Evolutionary conservation across 352 stramenopile species (phyloP), one percentile per base, ranked within the genome.

Genomic region (Hyaloperonospora arabidopsidis): DNA sequence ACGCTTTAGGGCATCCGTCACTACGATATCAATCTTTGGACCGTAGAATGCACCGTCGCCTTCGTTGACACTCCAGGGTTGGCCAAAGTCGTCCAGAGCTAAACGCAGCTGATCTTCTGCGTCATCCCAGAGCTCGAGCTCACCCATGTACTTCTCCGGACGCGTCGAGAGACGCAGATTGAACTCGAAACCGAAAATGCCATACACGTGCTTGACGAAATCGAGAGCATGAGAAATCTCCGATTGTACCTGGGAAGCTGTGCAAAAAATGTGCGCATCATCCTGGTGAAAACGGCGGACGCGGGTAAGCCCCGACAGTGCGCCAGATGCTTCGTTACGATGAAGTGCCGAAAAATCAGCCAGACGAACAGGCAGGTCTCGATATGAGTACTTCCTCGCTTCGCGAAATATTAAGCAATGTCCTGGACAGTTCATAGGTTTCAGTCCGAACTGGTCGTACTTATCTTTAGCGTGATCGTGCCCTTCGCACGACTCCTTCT

Each of bases 361-460:
- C 59, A 96, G 94, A 21, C 92, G 84, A 45, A 98, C 83, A 12
- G 93, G 93, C 38, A 98, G 68, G 52, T 98, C 95, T 41, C 93
- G 84, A 72, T 98, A 99, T 25, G 90, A 98, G 52, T 96, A 93
- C 54, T 96, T 83, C 39, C 78, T 82, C 12, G 84, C 74, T 72
- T 98, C 92, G 46, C 97, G 97, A 73, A 97, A 99, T 52, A 98
- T 84, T 17, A 99, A 72, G 65, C 95, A 98, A 69, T 99, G 96
- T 47, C 96, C 96, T 0, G 96, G 96, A 56, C 96, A 99, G 75
- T 98, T 99, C 96, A 99, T 99, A 21, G 96, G 96, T 66, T 98
- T 98, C 58, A 99, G 87, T 49, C 97, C 95, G 68, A 98, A 98
- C 38, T 96, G 64, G 43, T 98, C 89, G 32, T 78, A 78, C 45